Percentiles rank a stretch among this genome's conserved stretches.
phyloP scores from a whole-genome alignment of 495 filamentous ascomycete species.

The Lophium mytilinum region DNA sequence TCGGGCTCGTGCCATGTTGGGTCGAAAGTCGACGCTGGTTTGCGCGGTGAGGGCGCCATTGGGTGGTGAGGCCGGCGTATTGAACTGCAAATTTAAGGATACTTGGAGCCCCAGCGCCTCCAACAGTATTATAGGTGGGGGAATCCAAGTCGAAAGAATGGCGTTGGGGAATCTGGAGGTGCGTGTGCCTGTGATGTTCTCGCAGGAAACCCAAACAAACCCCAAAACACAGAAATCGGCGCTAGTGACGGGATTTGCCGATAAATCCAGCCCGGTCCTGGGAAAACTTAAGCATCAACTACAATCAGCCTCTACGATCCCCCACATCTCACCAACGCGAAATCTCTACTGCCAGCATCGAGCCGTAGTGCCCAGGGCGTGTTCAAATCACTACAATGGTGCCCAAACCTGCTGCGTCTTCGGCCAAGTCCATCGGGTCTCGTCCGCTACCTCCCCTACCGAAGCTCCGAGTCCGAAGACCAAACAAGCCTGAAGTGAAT shows the following conservation, averaged over 20 bases:
- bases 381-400: conserved; percentile 35
- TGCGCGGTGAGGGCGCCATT: conserved; percentile 19
- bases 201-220: too few relatives aligned
- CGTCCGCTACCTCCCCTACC: conserved; percentile 83
- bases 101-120: not conserved
- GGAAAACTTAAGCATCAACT: not conserved
- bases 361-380: not conserved
- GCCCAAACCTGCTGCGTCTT: conserved; percentile 32
- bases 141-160: not conserved
- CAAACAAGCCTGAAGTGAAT: conserved; percentile 66
- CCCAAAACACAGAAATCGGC: too few relatives aligned
- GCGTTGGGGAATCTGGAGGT: not conserved
- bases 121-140: not conserved
- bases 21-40: conserved; percentile 15
- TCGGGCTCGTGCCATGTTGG: conserved; percentile 26
- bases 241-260: too few relatives aligned
- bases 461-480: conserved; percentile 72
- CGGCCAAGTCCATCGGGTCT: conserved; percentile 21
- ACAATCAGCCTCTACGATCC: not conserved
- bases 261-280: too few relatives aligned
- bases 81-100: not conserved
- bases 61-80: not conserved
- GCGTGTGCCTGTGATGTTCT: not conserved
- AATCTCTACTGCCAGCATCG: not conserved
- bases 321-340: not conserved